phyloP scores from a whole-genome alignment of 331 rosid genomes.

The Spiraea crenata region DNA sequence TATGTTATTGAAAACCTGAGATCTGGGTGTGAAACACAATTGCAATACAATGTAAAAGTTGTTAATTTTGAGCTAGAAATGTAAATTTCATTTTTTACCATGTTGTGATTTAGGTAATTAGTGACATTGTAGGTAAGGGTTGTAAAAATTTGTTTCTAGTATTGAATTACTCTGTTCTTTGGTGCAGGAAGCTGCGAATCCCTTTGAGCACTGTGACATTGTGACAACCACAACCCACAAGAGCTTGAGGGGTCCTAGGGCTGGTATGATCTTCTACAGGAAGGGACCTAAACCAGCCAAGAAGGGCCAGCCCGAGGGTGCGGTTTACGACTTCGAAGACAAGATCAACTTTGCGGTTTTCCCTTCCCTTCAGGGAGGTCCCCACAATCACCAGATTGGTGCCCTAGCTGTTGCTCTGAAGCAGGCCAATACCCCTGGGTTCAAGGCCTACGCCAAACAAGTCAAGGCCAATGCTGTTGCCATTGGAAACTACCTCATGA shows the following conservation, averaged over 20 bases:
- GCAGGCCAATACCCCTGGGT: conserved; percentile 74
- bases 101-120: neutral
- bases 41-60: too few species aligned
- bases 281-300: conserved; percentile 95
- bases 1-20: too few species aligned
- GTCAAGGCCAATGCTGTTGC: conserved; percentile 98
- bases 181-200: conserved; percentile 72
- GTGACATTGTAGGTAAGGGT: neutral
- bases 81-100: too few species aligned
- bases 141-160: neutral
- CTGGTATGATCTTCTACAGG: conserved; percentile 97
- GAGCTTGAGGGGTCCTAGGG: conserved; percentile 96
- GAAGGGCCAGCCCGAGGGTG: conserved; percentile 94
- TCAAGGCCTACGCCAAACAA: conserved; percentile 90
- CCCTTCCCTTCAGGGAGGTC: conserved; percentile 99
- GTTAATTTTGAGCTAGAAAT: too few species aligned
- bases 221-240: conserved; percentile 98
- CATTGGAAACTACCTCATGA: conserved; percentile 76
- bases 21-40: too few species aligned
- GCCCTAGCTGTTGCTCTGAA: conserved; percentile 98
- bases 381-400: conserved; percentile 99
- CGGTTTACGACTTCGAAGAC: conserved; percentile 89
- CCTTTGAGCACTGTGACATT: conserved; percentile 88
- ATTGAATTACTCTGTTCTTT: conserved; percentile 1
- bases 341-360: conserved; percentile 91